phyloP scores from a whole-genome alignment of 2,329 filamentous ascomycete genomes.

The Penicillium paneum region DNA sequence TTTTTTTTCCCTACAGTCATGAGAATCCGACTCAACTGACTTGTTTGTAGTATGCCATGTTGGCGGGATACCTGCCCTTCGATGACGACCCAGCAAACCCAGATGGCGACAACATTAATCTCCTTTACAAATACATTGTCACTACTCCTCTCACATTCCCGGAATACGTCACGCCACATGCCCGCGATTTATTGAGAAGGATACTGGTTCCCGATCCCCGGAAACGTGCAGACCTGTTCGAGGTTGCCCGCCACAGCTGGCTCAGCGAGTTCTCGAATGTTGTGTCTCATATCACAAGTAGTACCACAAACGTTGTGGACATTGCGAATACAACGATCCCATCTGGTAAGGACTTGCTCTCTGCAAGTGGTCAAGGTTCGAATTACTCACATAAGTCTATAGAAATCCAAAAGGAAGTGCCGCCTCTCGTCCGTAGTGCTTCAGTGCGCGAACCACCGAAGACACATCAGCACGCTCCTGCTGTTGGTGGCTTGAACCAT shows the following conservation, averaged over 20 bases:
- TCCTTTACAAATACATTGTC: constrained; percentile 98
- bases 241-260: constrained; percentile 97
- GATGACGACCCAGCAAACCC: constrained; percentile 98
- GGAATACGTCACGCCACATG: constrained; percentile 97
- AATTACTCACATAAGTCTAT: constrained; percentile 26
- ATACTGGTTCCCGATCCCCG: constrained; percentile 94
- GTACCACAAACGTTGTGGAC: constrained; percentile 80
- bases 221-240: constrained; percentile 92
- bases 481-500: constrained; percentile 61
- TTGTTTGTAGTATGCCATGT: constrained; percentile 80
- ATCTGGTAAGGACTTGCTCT: constrained; percentile 46
- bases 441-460: constrained; percentile 88
- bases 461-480: constrained; percentile 51
- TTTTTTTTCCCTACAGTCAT: background rate
- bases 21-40: background rate
- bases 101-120: constrained; percentile 97
- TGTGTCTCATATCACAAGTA: constrained; percentile 95
- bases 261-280: constrained; percentile 95
- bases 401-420: constrained; percentile 55
- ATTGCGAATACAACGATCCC: constrained; percentile 75
- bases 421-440: constrained; percentile 73
- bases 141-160: constrained; percentile 95
- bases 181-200: constrained; percentile 82
- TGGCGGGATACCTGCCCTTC: constrained; percentile 94
- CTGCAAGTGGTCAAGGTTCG: background rate